These are phyloP conservation scores for Mucuna pruriens DNA, from an alignment of 306 rosid genomes.

Conservation along the genomic window DNA sequence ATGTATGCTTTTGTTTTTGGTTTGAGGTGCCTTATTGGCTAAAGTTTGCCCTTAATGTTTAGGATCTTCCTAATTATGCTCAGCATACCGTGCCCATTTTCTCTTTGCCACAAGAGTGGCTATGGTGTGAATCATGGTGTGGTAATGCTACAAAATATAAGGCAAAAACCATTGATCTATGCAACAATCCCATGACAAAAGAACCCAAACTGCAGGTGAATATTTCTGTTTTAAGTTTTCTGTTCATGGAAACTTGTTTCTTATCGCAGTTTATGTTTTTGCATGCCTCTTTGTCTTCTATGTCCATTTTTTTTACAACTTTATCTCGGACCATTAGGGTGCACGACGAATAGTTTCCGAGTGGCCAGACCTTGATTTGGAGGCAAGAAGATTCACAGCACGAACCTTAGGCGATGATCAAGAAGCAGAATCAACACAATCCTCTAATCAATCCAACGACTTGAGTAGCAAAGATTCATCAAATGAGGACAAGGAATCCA, in stretches of 20 bases:
- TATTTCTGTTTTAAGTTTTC: not conserved
- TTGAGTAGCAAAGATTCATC: not conserved
- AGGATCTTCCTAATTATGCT: slow-evolving; percentile 19
- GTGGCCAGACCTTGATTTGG: slow-evolving; percentile 85
- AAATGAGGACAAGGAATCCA: not conserved
- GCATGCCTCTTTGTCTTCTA: not conserved
- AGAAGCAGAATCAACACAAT: slow-evolving; percentile 50
- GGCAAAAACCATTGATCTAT: slow-evolving; percentile 4
- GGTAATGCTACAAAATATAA: slow-evolving; percentile 10
- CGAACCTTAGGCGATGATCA: slow-evolving; percentile 64
- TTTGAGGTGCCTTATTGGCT: not conserved
- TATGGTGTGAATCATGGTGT: slow-evolving; percentile 16
- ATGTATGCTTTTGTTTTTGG: not conserved
- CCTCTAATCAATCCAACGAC: slow-evolving; percentile 41
- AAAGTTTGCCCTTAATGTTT: not conserved
- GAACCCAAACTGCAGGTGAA: slow-evolving; percentile 2
- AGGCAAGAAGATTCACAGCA: slow-evolving; percentile 80
- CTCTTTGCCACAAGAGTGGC: not conserved
- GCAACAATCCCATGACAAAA: slow-evolving; percentile 4
- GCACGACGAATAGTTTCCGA: slow-evolving; percentile 65
- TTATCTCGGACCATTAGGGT: slow-evolving; percentile 35
- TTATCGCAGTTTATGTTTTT: not conserved
- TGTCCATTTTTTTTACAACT: not conserved
- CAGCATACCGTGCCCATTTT: not conserved
- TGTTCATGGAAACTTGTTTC: not conserved